Conservation (phyloP, 441 rosid species). For the Croton laevigatus region DNA sequence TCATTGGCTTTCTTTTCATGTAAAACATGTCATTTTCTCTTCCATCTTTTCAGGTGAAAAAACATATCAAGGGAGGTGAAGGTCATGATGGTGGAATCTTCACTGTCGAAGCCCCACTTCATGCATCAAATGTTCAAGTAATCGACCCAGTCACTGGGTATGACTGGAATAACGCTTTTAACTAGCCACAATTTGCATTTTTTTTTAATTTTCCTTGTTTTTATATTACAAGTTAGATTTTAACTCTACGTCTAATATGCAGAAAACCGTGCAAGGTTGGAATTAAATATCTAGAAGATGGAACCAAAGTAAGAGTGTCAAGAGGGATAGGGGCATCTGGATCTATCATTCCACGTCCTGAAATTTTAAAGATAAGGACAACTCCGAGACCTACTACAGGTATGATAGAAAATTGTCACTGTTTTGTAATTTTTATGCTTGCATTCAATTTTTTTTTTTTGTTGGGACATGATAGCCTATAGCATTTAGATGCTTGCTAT, state of each 20-base stretch:
- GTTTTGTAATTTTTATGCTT: not conserved
- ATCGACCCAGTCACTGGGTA: slow-evolving; percentile 94
- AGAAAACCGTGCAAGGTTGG: slow-evolving; percentile 92
- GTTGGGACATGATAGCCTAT: not conserved
- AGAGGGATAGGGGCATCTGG: slow-evolving; percentile 86
- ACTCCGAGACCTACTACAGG: slow-evolving; percentile 86
- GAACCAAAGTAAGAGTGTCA: slow-evolving; percentile 90
- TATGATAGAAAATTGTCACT: slow-evolving; percentile 25
- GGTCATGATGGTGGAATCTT: slow-evolving; percentile 94
- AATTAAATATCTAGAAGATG: slow-evolving; percentile 76
- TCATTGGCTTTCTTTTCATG: slow-evolving; percentile 8
- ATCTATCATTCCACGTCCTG: slow-evolving; percentile 88
- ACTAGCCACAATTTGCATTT: not conserved
- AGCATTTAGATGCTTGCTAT: not conserved
- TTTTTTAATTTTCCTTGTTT: not conserved
- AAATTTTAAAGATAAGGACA: slow-evolving; percentile 76
- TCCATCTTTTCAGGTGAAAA: slow-evolving; percentile 59
- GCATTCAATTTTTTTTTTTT: not conserved
- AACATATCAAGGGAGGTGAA: slow-evolving; percentile 89
- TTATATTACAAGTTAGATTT: not conserved
- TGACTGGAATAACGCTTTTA: slow-evolving; percentile 8
- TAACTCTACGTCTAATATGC: slow-evolving; percentile 23
- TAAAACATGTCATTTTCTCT: not conserved
- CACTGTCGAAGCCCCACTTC: slow-evolving; percentile 90
- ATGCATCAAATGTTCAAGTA: slow-evolving; percentile 91